phyloP scores from a whole-genome alignment of 2,329 filamentous ascomycete genomes.

The Aspergillus nomiae region DNA sequence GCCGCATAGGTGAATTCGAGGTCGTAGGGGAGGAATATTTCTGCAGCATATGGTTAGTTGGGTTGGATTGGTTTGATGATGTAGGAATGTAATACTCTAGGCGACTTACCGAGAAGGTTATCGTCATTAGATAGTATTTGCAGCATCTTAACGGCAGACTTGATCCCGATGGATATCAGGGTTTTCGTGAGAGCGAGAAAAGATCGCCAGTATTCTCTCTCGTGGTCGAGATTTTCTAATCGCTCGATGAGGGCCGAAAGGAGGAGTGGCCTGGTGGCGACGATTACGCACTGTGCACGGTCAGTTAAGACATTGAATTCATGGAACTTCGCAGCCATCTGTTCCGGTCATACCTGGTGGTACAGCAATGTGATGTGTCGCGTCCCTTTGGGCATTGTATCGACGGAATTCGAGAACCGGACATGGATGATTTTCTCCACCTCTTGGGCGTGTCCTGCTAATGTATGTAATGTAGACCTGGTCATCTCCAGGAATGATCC shows the following conservation, averaged over 20 bases:
- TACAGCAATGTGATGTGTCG: slow-evolving; percentile 43
- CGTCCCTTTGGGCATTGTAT: slow-evolving; percentile 41
- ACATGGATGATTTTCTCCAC: slow-evolving; percentile 40
- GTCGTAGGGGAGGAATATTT: slow-evolving; percentile 43
- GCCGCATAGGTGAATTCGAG: slow-evolving; percentile 42
- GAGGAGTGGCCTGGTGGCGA: slow-evolving; percentile 43
- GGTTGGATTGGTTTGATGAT: rapidly evolving
- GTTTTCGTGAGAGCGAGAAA: slow-evolving; percentile 38
- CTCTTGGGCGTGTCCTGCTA: slow-evolving; percentile 43
- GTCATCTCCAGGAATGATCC: slow-evolving; percentile 40
- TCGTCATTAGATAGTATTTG: slow-evolving; percentile 43
- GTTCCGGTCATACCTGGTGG: slow-evolving; percentile 36
- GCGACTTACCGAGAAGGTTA: slow-evolving; percentile 36
- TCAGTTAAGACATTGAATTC: not conserved
- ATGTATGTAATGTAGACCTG: slow-evolving; percentile 36
- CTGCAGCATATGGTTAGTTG: slow-evolving; percentile 18
- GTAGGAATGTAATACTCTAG: too few species aligned
- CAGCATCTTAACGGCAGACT: slow-evolving; percentile 44
- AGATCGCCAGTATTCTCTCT: slow-evolving; percentile 32
- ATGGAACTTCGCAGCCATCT: rapidly evolving
- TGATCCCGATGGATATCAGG: slow-evolving; percentile 44
- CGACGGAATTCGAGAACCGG: slow-evolving; percentile 37
- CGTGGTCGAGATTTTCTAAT: slow-evolving; percentile 30
- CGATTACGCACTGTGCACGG: slow-evolving; percentile 37
- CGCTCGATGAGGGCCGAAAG: slow-evolving; percentile 43